These are phyloP conservation scores for Escallonia herrerae DNA, from an alignment of 129 eudicot genomes.

Conservation along the genomic window DNA sequence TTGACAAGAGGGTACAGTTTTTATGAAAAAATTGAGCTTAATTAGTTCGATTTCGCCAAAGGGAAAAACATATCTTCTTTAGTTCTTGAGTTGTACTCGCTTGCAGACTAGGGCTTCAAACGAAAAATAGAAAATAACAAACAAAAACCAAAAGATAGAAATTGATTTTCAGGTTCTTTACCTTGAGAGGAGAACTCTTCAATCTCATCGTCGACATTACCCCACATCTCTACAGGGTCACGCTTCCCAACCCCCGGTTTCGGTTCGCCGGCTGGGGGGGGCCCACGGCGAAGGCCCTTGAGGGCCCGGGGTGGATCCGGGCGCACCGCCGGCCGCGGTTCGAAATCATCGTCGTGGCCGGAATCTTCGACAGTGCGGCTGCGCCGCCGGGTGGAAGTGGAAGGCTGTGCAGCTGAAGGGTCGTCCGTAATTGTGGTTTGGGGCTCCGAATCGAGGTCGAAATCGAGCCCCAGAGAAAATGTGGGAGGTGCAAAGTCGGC, in stretches of 20 bases:
- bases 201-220: constrained; percentile 62
- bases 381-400: neutral
- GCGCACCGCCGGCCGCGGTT: constrained; percentile 30
- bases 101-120: neutral
- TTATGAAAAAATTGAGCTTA: too few relatives aligned
- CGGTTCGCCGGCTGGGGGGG: neutral
- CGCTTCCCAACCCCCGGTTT: constrained; percentile 8
- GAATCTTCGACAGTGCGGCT: constrained; percentile 17
- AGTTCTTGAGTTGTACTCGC: too few relatives aligned
- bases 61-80: too few relatives aligned
- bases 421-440: constrained; percentile 18
- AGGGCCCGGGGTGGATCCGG: constrained; percentile 26
- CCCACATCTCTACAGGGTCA: constrained; percentile 14
- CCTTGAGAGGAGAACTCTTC: constrained; percentile 71
- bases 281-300: constrained; percentile 64
- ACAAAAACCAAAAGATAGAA: constrained; percentile 17
- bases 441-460: constrained; percentile 58
- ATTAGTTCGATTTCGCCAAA: too few relatives aligned
- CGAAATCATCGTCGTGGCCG: constrained; percentile 37
- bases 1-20: too few relatives aligned
- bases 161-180: constrained; percentile 3
- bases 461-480: constrained; percentile 78
- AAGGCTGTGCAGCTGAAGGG: constrained; percentile 12
- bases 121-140: neutral
- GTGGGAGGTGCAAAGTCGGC: constrained; percentile 72